Conservation (phyloP, 1,284 basidiomycete species). For the Rhodotorula sp. region DNA sequence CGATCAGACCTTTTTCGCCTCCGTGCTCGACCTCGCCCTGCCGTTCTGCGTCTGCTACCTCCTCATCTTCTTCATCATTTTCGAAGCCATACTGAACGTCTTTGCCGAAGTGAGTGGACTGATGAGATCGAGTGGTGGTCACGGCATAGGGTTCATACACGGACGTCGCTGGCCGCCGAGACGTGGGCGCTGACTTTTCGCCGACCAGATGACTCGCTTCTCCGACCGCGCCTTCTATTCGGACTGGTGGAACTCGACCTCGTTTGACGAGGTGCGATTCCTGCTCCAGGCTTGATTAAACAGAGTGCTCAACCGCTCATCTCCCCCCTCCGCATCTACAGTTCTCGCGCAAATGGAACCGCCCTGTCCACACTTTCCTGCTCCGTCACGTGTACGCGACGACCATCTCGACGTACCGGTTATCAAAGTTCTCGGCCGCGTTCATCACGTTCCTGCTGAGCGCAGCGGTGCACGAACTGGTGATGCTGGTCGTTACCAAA, state of each 20-base stretch:
- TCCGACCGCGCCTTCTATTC: slow-evolving; percentile 10
- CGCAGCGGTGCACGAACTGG: slow-evolving; percentile 62
- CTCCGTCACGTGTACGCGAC: slow-evolving; percentile 82
- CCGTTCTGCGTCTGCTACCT: slow-evolving; percentile 81
- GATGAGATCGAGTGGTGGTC: background rate
- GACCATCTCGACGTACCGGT: slow-evolving; percentile 70
- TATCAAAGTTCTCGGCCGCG: slow-evolving; percentile 76
- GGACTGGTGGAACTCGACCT: slow-evolving; percentile 83
- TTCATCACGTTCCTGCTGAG: slow-evolving; percentile 87
- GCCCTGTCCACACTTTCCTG: slow-evolving; percentile 80
- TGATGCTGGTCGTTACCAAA: slow-evolving; percentile 90
- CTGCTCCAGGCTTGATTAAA: background rate
- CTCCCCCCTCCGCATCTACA: background rate
- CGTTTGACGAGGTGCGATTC: slow-evolving; percentile 70
- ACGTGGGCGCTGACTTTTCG: too few relatives aligned
- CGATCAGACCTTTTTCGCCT: slow-evolving; percentile 64
- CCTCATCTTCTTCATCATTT: slow-evolving; percentile 52
- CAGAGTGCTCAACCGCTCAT: background rate
- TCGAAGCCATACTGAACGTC: slow-evolving; percentile 75
- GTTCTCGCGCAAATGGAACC: slow-evolving; percentile 95
- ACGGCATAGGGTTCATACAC: background rate
- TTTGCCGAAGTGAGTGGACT: slow-evolving; percentile 83
- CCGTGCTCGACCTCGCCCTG: slow-evolving; percentile 79
- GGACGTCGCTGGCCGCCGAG: too few relatives aligned
- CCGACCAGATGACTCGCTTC: background rate